A percentile compares a stretch with the other conserved stretches of the same genome.
Evolutionary conservation across 1,139 yeast species (phyloP).

Genomic region (Kluyveromyces sp.): DNA sequence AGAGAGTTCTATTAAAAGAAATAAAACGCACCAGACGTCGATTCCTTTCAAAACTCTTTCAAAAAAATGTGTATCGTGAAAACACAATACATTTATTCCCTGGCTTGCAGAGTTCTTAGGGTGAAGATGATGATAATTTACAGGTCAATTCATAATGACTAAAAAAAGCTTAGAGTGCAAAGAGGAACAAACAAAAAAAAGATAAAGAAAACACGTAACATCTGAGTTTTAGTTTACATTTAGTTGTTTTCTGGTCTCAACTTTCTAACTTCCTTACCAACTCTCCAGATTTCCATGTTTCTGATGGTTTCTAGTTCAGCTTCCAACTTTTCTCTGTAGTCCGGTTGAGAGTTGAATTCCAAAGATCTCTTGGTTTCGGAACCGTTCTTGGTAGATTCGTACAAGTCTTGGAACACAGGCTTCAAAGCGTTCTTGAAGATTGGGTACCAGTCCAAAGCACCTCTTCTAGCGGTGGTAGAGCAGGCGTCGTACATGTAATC

Average conservation of each 20-base stretch:
- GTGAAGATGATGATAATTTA: not conserved
- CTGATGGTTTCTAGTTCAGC: slow-evolving; percentile 88
- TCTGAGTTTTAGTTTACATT: slow-evolving; percentile 11
- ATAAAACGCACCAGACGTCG: slow-evolving; percentile 5
- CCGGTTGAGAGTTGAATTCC: slow-evolving; percentile 95
- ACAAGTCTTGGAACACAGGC: slow-evolving; percentile 95
- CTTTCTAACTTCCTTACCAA: slow-evolving; percentile 99
- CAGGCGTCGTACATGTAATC: slow-evolving; percentile 99
- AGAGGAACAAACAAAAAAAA: not conserved
- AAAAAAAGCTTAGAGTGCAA: not conserved
- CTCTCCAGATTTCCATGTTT: slow-evolving; percentile 98
- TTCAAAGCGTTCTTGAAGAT: slow-evolving; percentile 96
- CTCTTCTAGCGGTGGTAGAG: slow-evolving; percentile 99
- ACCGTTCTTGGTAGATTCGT: slow-evolving; percentile 93
- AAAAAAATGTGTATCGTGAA: not conserved
- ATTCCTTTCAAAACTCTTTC: not conserved
- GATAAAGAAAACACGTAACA: not conserved
- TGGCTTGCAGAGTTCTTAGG: not conserved
- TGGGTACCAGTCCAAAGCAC: slow-evolving; percentile 99
- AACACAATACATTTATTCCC: not conserved
- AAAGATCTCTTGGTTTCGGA: slow-evolving; percentile 96
- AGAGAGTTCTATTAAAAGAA: not conserved
- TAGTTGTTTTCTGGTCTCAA: slow-evolving; percentile 98
- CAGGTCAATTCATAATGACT: slow-evolving; percentile 8
- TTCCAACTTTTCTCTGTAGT: slow-evolving; percentile 96